A percentile compares a stretch with the other conserved stretches of the same genome.
Evolutionary conservation across 1,284 basidiomycete genomes (phyloP).

Genomic region (Omphalotus olearius): DNA sequence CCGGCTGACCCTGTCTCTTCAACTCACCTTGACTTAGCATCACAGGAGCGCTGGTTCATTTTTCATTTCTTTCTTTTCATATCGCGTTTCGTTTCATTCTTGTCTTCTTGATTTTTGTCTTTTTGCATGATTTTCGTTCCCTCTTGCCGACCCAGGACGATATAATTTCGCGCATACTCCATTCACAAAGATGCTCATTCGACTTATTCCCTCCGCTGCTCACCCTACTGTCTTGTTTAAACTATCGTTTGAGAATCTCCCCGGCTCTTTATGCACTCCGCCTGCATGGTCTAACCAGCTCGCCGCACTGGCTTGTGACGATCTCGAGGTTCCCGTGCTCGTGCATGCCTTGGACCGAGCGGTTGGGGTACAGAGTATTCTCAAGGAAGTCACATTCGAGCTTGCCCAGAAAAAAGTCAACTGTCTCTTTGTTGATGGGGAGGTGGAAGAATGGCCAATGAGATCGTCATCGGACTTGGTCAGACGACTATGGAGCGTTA

Average conservation of each 20-base stretch:
- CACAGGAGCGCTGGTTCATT: no score
- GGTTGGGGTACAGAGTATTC: conserved; percentile 49
- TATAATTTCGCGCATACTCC: background rate
- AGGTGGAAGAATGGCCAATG: conserved; percentile 44
- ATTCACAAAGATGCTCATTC: conserved; percentile 56
- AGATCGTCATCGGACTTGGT: conserved; percentile 15
- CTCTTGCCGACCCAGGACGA: background rate
- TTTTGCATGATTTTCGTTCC: conserved; percentile 1
- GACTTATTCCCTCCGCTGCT: conserved; percentile 51
- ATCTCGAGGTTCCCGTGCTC: conserved; percentile 52
- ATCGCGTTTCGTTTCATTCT: background rate
- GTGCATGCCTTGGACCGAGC: conserved; percentile 65
- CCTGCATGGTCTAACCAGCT: conserved; percentile 55
- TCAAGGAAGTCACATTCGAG: conserved; percentile 60
- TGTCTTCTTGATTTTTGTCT: background rate
- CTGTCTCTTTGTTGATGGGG: conserved; percentile 56
- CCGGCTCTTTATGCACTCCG: conserved; percentile 44
- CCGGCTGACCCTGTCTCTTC: no score
- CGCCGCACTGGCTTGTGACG: conserved; percentile 44
- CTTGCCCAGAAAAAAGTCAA: conserved; percentile 39
- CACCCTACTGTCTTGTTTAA: conserved; percentile 69
- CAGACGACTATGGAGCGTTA: conserved; percentile 38
- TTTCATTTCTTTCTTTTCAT: background rate
- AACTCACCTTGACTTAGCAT: no score
- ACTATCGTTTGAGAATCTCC: conserved; percentile 53